Conservation (phyloP, 495 filamentous ascomycete species). For the Geoglossum glabrum region DNA sequence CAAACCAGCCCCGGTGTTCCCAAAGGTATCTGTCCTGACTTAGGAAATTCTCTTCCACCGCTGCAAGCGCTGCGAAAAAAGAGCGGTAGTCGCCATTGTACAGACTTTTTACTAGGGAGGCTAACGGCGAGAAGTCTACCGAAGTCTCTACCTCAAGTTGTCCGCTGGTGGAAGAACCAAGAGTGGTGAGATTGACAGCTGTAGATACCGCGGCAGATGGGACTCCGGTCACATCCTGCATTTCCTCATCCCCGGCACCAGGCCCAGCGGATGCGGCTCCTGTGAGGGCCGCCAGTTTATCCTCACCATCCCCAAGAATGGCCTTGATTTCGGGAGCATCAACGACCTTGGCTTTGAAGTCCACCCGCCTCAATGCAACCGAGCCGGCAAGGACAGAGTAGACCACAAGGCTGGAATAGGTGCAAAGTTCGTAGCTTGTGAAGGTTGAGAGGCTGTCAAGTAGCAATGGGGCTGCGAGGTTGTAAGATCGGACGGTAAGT, state of each 20-base stretch:
- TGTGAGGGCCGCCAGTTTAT: conserved; percentile 59
- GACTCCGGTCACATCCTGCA: conserved; percentile 32
- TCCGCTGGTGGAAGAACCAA: conserved; percentile 44
- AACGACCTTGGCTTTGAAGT: conserved; percentile 97
- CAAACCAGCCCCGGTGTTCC: conserved; percentile 89
- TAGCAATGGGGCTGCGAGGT: conserved; percentile 72
- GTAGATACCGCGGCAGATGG: conserved; percentile 18
- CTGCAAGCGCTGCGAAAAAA: conserved; percentile 80
- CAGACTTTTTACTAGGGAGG: conserved; percentile 69
- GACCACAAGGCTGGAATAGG: conserved; percentile 79
- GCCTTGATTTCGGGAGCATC: conserved; percentile 96
- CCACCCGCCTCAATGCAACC: conserved; percentile 81
- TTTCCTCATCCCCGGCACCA: conserved; percentile 57
- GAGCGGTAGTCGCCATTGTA: conserved; percentile 84
- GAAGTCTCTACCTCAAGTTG: conserved; percentile 54
- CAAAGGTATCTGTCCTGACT: conserved; percentile 82
- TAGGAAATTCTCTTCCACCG: conserved; percentile 83
- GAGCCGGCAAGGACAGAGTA: conserved; percentile 92
- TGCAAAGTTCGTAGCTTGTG: conserved; percentile 93
- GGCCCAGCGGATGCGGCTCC: conserved; percentile 62
- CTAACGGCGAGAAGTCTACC: conserved; percentile 64
- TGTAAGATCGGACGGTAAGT: conserved; percentile 77
- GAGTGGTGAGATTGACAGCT: conserved; percentile 63
- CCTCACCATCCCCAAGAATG: conserved; percentile 74
- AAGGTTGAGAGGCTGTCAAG: conserved; percentile 97